A percentile compares a stretch with the other conserved stretches of the same genome.
phyloP scores from a whole-genome alignment of 306 rosid species.

The Cucurbita pepo region DNA sequence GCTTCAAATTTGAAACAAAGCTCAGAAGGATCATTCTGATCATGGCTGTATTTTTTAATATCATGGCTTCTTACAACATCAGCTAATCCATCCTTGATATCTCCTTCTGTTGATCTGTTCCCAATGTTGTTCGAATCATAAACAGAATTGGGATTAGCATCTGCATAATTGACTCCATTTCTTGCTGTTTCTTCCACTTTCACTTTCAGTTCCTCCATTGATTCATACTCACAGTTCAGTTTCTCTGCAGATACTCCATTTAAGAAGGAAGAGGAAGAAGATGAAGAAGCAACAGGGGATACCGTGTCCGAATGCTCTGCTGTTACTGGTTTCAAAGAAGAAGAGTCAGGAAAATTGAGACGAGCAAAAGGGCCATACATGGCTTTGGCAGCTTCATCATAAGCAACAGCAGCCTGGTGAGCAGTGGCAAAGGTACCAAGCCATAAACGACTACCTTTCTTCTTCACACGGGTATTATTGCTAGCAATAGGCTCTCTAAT shows the following conservation, averaged over 20 bases:
- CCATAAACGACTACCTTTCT: constrained; percentile 49
- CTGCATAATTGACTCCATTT: background rate
- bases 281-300: background rate
- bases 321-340: background rate
- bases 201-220: constrained; percentile 2
- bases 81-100: constrained; percentile 10
- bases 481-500: constrained; percentile 48
- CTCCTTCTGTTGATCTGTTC: constrained; percentile 13
- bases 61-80: background rate
- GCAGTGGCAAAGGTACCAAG: constrained; percentile 88
- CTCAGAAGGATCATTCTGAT: background rate
- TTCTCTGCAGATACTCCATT: background rate
- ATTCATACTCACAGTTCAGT: background rate
- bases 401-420: constrained; percentile 64
- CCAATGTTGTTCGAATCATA: constrained; percentile 4
- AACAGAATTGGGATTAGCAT: background rate
- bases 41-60: background rate
- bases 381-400: constrained; percentile 74
- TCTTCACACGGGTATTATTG: constrained; percentile 7
- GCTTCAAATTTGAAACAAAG: background rate
- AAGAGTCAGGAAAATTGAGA: constrained; percentile 41
- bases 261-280: background rate
- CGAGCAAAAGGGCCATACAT: constrained; percentile 63
- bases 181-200: background rate
- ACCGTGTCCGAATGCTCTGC: background rate